Base-by-base conservation (phyloP, 805 yeast species). In the Ogataea angusta region DNA sequence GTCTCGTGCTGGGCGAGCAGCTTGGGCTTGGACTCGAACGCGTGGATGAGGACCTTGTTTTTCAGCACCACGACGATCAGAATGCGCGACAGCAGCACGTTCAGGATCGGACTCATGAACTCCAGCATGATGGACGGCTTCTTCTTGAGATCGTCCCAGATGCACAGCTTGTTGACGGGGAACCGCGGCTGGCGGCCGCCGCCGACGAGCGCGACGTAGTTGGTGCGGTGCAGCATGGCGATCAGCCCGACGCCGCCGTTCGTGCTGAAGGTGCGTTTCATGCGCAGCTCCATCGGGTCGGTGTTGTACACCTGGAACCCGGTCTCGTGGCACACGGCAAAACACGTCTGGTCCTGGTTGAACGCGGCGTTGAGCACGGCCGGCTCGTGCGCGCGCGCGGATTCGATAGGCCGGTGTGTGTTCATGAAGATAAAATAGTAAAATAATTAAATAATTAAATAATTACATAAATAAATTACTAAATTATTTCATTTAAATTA, bases 261-360 rank as follows among this genome's bases (percentile, higher is more conserved):
- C 47, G 63, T 30, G 40, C 38, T 44, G 50, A 78, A 76, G 17
- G 68, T 72, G 43, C 90, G 68, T 52, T 76, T 72, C 41, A 84
- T 90, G 47, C 89, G 68, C 45, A 78, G 63, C 45, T 84, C 93
- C 67, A 90, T 72, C 4, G 99, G 98, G 57, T 87, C 90, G 3
- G 95, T 75, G 56, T 84, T 85, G 69, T 79, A 91, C 10, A 91
- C 95, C 39, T 80, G 67, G 60, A 91, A 89, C 13, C 98, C 97
- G 32, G 69, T 63, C 45, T 85, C 89, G 47, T 79, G 82, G 38
- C 93, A 85, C 18, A 86, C 70, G 14, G 95, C 86, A 65, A 91
- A 89, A 60, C 97, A 91, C 26, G 88, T 82, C 54, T 80, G 85
- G 64, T 90, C 96, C 63, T 88, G 95, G 63, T 91, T 91, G 70